Evolutionary conservation across 1,139 yeast species (phyloP).

Genomic region (Kurtzmaniella natalensis): DNA sequence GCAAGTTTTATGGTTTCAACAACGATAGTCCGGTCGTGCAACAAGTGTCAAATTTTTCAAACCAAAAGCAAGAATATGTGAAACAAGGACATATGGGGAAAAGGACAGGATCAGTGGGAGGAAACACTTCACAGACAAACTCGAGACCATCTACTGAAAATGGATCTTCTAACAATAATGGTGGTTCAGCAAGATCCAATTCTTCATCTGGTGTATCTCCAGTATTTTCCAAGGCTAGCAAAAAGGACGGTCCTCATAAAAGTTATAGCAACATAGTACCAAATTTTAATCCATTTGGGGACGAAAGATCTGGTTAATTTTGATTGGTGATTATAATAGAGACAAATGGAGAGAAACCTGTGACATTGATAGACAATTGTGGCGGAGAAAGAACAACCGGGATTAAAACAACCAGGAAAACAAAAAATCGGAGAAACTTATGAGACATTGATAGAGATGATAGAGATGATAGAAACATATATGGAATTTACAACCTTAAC

Average conservation of each 20-base stretch:
- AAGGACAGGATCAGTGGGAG: not conserved
- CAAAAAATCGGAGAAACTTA: not conserved
- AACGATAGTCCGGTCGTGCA: slow-evolving; percentile 10
- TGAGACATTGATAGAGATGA: not conserved
- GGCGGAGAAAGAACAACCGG: too few relatives aligned
- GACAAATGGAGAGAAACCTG: too few relatives aligned
- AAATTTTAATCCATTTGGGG: slow-evolving; percentile 30
- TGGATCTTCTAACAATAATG: too few relatives aligned
- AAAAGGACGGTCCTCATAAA: not conserved
- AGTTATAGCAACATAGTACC: slow-evolving; percentile 16
- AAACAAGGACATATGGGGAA: not conserved
- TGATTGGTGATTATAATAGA: too few relatives aligned
- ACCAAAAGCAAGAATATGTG: too few relatives aligned
- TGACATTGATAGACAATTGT: too few relatives aligned
- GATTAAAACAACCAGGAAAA: not conserved
- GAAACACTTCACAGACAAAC: not conserved
- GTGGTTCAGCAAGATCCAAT: not conserved
- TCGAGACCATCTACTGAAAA: not conserved
- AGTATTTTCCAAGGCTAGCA: not conserved
- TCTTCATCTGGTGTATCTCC: slow-evolving; percentile 6
- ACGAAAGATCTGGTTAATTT: slow-evolving; percentile 7
- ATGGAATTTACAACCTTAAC: too few relatives aligned
- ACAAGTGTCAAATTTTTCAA: slow-evolving; percentile 1
- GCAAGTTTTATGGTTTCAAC: slow-evolving; percentile 42
- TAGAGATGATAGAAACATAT: slow-evolving; percentile 1